phyloP scores from a whole-genome alignment of 371 early-diverging fungal species.

The Dinochytrium kinnereticum region DNA sequence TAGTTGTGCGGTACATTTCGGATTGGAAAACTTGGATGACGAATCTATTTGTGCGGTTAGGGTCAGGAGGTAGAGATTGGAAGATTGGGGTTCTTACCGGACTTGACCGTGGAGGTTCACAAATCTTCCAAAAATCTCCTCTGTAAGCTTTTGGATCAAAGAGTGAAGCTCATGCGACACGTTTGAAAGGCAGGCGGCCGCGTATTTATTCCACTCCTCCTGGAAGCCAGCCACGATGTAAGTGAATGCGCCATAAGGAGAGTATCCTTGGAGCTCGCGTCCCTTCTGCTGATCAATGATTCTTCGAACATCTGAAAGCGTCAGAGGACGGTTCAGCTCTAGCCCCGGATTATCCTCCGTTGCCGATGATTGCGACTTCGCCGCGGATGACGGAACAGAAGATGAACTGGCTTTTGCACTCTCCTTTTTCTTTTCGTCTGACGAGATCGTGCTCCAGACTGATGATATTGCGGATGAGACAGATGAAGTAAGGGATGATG shows the following conservation, averaged over 20 bases:
- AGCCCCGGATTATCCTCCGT: background rate
- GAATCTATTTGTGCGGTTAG: constrained; percentile 24
- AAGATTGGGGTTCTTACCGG: constrained; percentile 24
- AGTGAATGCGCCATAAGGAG: constrained; percentile 43
- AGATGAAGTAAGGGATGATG: constrained; percentile 24
- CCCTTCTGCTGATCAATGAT: constrained; percentile 49
- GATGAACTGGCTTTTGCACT: background rate
- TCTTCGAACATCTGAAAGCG: constrained; percentile 38
- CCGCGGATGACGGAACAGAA: constrained; percentile 4
- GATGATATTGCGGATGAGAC: constrained; percentile 36
- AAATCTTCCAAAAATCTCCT: constrained; percentile 51
- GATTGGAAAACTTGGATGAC: constrained; percentile 43
- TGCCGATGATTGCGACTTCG: background rate
- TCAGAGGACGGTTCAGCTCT: constrained; percentile 30
- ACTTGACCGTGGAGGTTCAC: constrained; percentile 44
- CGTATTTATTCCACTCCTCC: constrained; percentile 43
- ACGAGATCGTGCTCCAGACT: constrained; percentile 16
- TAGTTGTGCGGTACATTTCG: constrained; percentile 40
- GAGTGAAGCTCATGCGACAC: constrained; percentile 41
- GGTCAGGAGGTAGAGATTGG: background rate
- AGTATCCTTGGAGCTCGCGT: constrained; percentile 43
- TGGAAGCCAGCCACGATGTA: constrained; percentile 41
- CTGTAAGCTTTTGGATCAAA: constrained; percentile 39
- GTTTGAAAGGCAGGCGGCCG: constrained; percentile 34
- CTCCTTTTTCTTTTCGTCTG: constrained; percentile 23